These are phyloP conservation scores for Euphrasia arctica DNA, from an alignment of 305 asterid species.

Conservation along the genomic window DNA sequence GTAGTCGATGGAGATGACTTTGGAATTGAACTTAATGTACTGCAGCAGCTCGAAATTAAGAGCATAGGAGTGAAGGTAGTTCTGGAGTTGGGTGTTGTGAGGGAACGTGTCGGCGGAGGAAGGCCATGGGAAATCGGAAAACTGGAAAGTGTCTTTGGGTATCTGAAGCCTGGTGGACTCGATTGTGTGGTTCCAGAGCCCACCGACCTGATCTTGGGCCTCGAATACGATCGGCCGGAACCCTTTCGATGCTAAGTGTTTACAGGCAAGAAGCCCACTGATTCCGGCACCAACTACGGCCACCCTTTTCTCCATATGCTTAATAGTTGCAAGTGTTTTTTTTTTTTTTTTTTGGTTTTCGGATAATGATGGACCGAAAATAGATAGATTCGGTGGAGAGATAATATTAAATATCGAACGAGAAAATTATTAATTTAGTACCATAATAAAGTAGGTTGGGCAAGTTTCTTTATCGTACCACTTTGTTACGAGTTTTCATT, in stretches of 20 bases:
- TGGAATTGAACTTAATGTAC: conserved; percentile 37
- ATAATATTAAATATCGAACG: no score
- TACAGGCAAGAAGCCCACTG: conserved; percentile 70
- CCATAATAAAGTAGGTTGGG: no score
- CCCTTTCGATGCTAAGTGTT: conserved; percentile 44
- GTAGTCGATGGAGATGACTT: conserved; percentile 38
- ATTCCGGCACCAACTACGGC: conserved; percentile 64
- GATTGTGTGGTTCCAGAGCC: conserved; percentile 52
- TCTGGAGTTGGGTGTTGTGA: conserved; percentile 27
- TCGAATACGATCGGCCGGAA: conserved; percentile 50
- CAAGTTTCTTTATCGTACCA: no score
- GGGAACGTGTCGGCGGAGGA: conserved; percentile 37
- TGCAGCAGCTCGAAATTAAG: conserved; percentile 30
- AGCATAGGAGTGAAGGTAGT: conserved; percentile 54
- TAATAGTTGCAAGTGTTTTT: no score
- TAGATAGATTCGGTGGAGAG: no score
- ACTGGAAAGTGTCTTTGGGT: conserved; percentile 31
- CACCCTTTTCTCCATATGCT: conserved; percentile 38
- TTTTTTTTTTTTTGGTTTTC: no score
- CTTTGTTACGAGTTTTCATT: no score
- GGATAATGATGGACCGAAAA: no score
- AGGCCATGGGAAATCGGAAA: conserved; percentile 68
- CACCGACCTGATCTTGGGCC: conserved; percentile 41
- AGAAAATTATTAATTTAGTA: no score
- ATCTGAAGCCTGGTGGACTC: conserved; percentile 50